Evolutionary conservation across 495 filamentous ascomycete genomes (phyloP), one percentile per base, ranked within the genome.

Genomic region (Geoglossum glabrum): DNA sequence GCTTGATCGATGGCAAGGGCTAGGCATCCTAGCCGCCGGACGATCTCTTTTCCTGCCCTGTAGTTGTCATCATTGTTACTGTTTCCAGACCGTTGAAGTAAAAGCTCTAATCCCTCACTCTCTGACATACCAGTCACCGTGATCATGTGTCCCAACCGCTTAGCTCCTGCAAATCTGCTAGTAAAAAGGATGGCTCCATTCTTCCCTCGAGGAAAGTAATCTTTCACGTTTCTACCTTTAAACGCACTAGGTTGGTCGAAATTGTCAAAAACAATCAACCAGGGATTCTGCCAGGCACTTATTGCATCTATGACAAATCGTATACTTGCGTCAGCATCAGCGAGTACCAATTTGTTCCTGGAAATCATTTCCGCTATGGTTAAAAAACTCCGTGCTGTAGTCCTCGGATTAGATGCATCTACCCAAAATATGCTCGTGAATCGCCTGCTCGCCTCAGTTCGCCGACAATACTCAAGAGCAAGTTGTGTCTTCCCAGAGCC

Each of bases 401-500:
- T 51, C 28, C 9, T 36, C 19, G 54, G 54, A 25, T 59, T 59
- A 57, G 46, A 57, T 43, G 67, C 66, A 43, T 69, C 64, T 15
- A 71, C 31, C 68, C 69, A 71, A 54, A 71, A 61, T 43, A 64
- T 63, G 19, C 26, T 60, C 40, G 40, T 45, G n/a, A 45, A 45
- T 55, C 55, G 57, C 63, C 25, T 55, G 46, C 21, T 55, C 23
- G 30, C 59, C n/a, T 50, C 40, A 26, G 31, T 65, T 17, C 45
- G n/a, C 28, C 45, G 54, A 58, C 65, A 68, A 56, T 65, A 70
- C 46, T 67, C 60, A 21, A 67, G 55, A 3, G 68, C 68, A 38
- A 71, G 46, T 50, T 70, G 67, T 27, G 67, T 66, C 61, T 72
- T 72, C 23, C 67, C 66, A 54, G 60, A 63, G 19, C 69, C 67